phyloP scores from a whole-genome alignment of 352 stramenopile genomes.

The Pythium aphanidermatum region DNA sequence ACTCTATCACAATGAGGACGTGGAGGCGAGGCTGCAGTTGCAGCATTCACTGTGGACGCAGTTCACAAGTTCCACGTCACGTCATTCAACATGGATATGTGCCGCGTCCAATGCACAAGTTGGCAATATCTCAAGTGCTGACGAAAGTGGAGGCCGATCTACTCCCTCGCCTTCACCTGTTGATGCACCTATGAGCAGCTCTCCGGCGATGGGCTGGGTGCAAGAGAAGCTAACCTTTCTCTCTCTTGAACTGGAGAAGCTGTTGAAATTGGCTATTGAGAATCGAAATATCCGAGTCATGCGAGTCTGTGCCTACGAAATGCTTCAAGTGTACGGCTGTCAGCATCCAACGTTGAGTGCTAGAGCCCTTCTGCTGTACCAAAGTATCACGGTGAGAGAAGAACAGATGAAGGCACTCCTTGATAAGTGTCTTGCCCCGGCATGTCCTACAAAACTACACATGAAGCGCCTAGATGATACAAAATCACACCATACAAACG shows the following conservation, averaged over 20 bases:
- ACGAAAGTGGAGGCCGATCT: constrained; percentile 13
- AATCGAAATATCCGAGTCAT: constrained; percentile 32
- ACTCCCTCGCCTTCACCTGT: not conserved
- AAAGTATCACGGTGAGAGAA: constrained; percentile 37
- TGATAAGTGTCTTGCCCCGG: constrained; percentile 26
- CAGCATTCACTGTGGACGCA: constrained; percentile 37
- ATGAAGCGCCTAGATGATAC: constrained; percentile 34
- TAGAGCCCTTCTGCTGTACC: constrained; percentile 55
- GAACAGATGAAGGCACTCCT: constrained; percentile 28
- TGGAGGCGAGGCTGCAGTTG: constrained; percentile 14
- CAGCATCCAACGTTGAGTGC: constrained; percentile 35
- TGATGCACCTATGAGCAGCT: no score
- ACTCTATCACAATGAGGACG: constrained; percentile 30
- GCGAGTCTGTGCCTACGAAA: constrained; percentile 40
- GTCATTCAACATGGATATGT: constrained; percentile 48
- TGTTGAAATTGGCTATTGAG: constrained; percentile 31
- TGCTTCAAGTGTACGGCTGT: constrained; percentile 53
- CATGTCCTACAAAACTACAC: constrained; percentile 47
- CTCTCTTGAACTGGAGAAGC: constrained; percentile 3
- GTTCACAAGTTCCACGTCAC: constrained; percentile 28
- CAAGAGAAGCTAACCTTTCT: not conserved
- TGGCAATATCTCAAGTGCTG: not conserved
- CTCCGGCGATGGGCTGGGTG: no score
- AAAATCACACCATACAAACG: constrained; percentile 35
- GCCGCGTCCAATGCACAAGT: constrained; percentile 14